Percentiles rank a stretch among this genome's conserved stretches.
Conservation (phyloP, 768 basidiomycete species). For the Hypsizygus marmoreus region DNA sequence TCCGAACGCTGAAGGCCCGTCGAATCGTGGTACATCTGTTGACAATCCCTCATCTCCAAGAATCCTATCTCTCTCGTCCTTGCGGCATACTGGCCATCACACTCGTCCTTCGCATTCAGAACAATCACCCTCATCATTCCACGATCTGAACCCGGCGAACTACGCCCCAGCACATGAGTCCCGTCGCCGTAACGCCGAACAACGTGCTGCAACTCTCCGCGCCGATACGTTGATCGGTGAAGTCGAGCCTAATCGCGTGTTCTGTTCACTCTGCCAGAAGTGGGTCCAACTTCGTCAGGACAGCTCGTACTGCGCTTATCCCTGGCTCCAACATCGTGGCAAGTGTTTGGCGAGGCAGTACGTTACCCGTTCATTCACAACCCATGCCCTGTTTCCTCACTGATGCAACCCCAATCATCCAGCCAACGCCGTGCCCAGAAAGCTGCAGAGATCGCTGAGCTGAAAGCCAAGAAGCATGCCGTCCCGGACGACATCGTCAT, state of each 20-base stretch:
- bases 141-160: constrained; percentile 59
- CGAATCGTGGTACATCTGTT: no score
- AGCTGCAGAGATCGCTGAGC: constrained; percentile 51
- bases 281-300: constrained; percentile 86
- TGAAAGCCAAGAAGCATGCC: constrained; percentile 35
- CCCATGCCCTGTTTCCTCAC: constrained; percentile 3
- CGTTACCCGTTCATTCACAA: constrained; percentile 26
- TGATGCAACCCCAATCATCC: constrained; percentile 6
- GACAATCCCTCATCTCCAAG: constrained; percentile 6
- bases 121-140: constrained; percentile 39
- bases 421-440: constrained; percentile 63
- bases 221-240: constrained; percentile 65
- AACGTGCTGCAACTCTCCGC: constrained; percentile 70
- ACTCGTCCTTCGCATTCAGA: constrained; percentile 15
- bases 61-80: constrained; percentile 9
- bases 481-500: constrained; percentile 29
- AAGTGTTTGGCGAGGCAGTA: constrained; percentile 77
- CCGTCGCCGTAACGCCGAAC: constrained; percentile 75
- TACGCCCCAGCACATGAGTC: constrained; percentile 65
- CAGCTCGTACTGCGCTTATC: constrained; percentile 77
- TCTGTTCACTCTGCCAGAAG: constrained; percentile 74
- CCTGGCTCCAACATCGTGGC: constrained; percentile 76
- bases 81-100: no score
- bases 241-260: constrained; percentile 75
- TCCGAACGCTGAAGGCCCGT: no score